Percentiles rank a stretch among this genome's conserved stretches.
phyloP scores from a whole-genome alignment of 805 yeast genomes.

The Suhomyces vadensis region DNA sequence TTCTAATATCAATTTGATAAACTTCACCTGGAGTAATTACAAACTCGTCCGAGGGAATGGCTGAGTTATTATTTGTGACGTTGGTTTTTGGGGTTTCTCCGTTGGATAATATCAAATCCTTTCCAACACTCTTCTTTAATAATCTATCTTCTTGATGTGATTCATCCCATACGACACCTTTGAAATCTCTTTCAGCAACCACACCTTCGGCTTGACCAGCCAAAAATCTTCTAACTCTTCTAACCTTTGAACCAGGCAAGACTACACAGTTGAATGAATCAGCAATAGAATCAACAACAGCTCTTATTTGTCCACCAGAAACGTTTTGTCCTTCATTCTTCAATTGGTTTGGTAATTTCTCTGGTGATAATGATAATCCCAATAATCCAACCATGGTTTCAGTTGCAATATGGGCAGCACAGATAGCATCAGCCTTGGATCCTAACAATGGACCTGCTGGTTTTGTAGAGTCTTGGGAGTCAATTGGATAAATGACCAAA shows the following conservation, averaged over 20 bases:
- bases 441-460: constrained; percentile 85
- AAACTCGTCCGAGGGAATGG: constrained; percentile 77
- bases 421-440: constrained; percentile 80
- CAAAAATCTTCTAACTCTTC: constrained; percentile 88
- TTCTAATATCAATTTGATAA: constrained; percentile 76
- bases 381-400: constrained; percentile 81
- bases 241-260: constrained; percentile 89
- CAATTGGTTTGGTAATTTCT: constrained; percentile 62
- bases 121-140: constrained; percentile 38
- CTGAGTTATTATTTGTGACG: constrained; percentile 37
- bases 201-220: constrained; percentile 95
- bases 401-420: constrained; percentile 86
- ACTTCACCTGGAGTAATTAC: constrained; percentile 78
- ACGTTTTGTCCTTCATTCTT: constrained; percentile 44
- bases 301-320: constrained; percentile 70
- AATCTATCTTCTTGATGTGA: constrained; percentile 69
- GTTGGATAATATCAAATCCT: constrained; percentile 44
- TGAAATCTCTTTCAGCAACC: constrained; percentile 88
- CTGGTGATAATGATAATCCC: constrained; percentile 73
- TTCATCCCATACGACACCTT: constrained; percentile 89
- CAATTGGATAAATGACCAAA: constrained; percentile 75
- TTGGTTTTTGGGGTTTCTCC: constrained; percentile 6
- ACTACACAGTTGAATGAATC: constrained; percentile 76
- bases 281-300: constrained; percentile 85
- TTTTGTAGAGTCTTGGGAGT: constrained; percentile 28